Percentiles rank a stretch among this genome's conserved stretches.
Evolutionary conservation across 768 basidiomycete species (phyloP).

Genomic region (Pisolithus sp.): DNA sequence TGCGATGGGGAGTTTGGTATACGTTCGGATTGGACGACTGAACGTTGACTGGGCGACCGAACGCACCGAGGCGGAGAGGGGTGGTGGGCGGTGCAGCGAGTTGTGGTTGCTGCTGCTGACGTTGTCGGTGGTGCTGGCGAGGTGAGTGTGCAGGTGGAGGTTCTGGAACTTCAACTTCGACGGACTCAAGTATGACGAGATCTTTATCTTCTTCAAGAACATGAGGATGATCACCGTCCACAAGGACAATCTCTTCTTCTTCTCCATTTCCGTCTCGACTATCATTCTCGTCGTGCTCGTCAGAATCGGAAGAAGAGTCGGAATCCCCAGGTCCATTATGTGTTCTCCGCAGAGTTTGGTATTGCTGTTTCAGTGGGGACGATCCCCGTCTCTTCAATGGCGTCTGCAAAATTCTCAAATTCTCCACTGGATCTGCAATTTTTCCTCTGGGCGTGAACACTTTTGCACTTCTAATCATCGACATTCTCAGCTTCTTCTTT

Average conservation of each 20-base stretch:
- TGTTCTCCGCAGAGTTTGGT: not conserved
- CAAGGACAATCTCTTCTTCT: constrained; percentile 50
- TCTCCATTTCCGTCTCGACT: constrained; percentile 29
- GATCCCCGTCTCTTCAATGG: constrained; percentile 18
- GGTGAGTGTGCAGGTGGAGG: constrained; percentile 2
- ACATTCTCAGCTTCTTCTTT: constrained; percentile 51
- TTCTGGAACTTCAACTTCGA: constrained; percentile 31
- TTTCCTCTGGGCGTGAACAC: constrained; percentile 66
- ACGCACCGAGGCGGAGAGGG: constrained; percentile 3
- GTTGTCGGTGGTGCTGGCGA: not conserved
- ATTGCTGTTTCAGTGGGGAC: constrained; percentile 8
- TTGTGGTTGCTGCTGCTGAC: too few relatives aligned
- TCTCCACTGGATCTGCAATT: constrained; percentile 47
- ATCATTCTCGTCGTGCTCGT: too few relatives aligned
- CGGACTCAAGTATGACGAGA: constrained; percentile 65
- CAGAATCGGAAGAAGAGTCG: too few relatives aligned
- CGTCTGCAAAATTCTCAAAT: constrained; percentile 56
- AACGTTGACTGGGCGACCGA: not conserved
- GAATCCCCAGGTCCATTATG: too few relatives aligned
- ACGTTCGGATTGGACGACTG: not conserved
- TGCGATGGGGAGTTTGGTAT: constrained; percentile 20
- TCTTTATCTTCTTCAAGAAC: constrained; percentile 68
- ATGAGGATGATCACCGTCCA: constrained; percentile 58
- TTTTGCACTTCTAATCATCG: constrained; percentile 70
- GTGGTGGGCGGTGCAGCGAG: constrained; percentile 2